Percentiles rank a stretch among this genome's conserved stretches.
Evolutionary conservation across 495 filamentous ascomycete species (phyloP).

Genomic region (Cenococcum geophilum): DNA sequence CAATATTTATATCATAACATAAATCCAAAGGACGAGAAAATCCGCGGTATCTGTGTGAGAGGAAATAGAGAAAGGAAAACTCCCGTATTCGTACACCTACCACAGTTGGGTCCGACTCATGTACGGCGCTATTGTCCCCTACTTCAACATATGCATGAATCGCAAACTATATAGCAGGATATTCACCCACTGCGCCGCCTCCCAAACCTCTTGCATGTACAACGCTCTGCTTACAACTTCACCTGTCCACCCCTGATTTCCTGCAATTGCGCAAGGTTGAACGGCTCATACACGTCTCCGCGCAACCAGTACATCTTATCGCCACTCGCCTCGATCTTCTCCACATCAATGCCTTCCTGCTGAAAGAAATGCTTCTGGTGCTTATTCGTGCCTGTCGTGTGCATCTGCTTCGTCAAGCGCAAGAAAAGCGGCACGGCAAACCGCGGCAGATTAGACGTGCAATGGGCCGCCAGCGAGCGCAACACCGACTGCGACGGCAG

Average conservation of each 20-base stretch:
- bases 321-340: constrained; percentile 40
- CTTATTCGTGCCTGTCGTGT: constrained; percentile 79
- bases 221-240: constrained; percentile 50
- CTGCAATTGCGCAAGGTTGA: constrained; percentile 61
- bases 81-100: no score
- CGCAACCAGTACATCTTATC: constrained; percentile 69
- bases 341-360: constrained; percentile 66
- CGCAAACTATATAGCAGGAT: no score
- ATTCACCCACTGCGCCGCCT: not conserved
- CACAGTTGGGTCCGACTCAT: no score
- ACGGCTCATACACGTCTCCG: constrained; percentile 59
- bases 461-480: constrained; percentile 40
- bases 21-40: no score
- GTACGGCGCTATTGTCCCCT: no score
- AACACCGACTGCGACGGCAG: constrained; percentile 14
- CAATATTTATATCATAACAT: no score
- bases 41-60: no score
- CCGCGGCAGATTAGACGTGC: constrained; percentile 52
- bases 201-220: not conserved
- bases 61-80: no score
- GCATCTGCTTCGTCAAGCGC: constrained; percentile 54
- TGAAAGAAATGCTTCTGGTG: constrained; percentile 70
- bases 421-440: constrained; percentile 79
- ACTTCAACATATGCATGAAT: no score
- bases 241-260: constrained; percentile 60